Base-by-base conservation (phyloP, 495 filamentous ascomycete genomes). In the Immersiella caudata region DNA sequence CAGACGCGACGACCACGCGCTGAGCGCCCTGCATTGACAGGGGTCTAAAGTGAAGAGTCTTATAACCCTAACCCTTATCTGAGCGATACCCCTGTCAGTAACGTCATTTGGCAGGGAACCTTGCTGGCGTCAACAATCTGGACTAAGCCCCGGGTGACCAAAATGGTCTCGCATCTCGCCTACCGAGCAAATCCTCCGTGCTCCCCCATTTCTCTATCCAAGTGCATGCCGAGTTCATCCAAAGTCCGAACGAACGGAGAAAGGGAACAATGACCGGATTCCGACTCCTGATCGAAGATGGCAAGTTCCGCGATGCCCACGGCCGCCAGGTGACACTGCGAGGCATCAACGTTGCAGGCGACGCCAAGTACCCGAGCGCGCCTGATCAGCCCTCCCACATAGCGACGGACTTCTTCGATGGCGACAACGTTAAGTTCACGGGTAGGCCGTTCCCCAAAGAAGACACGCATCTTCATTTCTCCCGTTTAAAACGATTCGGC, bases 351-450 rank as follows among this genome's bases (percentile, higher is more conserved):
- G 82, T 89, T 66, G 87, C 86, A 9, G 87, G 82, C 63, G 88
- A 89, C 75, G 80, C 86, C 51, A 90, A 90, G 72, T 84, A 82
- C 57, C 94, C 94, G 18, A 91, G 86, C 69, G 79, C 80, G 16
- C 94, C 94, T 18, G 83, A 96, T 68, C 81, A 91, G 25, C 93
- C 94, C 1, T 96, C 95, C 6, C 90, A 95, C 76, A 80, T 91
- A 22, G 69, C 83, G 16, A 86, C 94, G 22, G 80, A 88, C 65
- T 99, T 99, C 83, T 97, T 94, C 73, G 92, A 98, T 49, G 95
- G 88, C 65, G 96, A 99, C 77, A 86, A 88, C 73, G 90, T 97
- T 61, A 97, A 92, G 33, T 99, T 98, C 73, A 88, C 94, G 65
- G 88, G 86, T 35, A 87, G 93, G 20, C 95, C 95, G 0, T 99